These are phyloP conservation scores for Chenopodium berlandieri DNA, from an alignment of 148 eudicot genomes.

Conservation along the genomic window DNA sequence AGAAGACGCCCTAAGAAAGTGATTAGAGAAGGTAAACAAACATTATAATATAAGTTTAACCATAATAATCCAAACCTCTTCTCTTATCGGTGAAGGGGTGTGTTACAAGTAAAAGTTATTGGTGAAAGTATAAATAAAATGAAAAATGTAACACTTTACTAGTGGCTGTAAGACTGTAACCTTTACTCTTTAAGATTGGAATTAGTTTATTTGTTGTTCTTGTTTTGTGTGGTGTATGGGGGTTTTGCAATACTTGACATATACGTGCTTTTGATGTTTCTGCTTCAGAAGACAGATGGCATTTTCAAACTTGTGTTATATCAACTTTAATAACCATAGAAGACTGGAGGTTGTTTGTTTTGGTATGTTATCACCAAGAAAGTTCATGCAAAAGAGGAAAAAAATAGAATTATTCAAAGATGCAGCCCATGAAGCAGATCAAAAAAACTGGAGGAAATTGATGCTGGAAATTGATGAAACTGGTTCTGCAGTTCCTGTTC, in stretches of 20 bases:
- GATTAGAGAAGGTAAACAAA: no score
- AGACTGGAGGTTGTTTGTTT: conserved; percentile 64
- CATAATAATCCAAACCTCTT: no score
- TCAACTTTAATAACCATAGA: conserved; percentile 40
- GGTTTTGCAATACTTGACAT: conserved; percentile 15
- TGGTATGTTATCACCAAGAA: conserved; percentile 86
- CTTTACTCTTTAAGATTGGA: no score
- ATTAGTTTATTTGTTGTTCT: no score
- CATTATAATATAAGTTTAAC: no score
- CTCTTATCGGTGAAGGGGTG: no score
- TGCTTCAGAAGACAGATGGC: conserved; percentile 49
- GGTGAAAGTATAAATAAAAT: no score
- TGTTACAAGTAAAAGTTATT: no score
- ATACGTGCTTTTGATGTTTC: conserved; percentile 14
- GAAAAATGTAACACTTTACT: no score
- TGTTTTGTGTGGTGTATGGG: neutral
- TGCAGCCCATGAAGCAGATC: conserved; percentile 77
- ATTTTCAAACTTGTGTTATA: conserved; percentile 32
- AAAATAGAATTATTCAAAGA: conserved; percentile 72
- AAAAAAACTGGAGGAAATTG: conserved; percentile 75
- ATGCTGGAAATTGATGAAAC: conserved; percentile 85
- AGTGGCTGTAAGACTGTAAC: no score
- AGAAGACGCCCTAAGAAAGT: no score
- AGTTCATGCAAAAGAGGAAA: conserved; percentile 87
- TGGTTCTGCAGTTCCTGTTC: conserved; percentile 71